phyloP scores from a whole-genome alignment of 225 moss, liverwort and hornwort genomes.

The Lunularia cruciata region DNA sequence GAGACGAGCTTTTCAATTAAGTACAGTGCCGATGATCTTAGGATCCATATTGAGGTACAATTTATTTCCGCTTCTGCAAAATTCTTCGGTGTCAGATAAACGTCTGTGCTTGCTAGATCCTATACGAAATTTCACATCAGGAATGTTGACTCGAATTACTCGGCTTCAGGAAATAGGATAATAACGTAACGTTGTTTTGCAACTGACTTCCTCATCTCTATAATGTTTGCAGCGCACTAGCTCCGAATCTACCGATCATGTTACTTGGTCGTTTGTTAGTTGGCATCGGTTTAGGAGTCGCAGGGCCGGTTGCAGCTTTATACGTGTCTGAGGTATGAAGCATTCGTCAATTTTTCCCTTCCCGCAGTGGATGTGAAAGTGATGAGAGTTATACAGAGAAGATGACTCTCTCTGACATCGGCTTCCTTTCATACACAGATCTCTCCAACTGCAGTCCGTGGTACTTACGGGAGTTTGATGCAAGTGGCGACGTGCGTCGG shows the following conservation, averaged over 20 bases:
- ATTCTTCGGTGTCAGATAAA: background rate
- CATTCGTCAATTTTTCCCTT: background rate
- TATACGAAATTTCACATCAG: background rate
- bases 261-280: constrained; percentile 77
- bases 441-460: constrained; percentile 78
- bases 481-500: constrained; percentile 82
- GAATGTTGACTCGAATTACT: background rate
- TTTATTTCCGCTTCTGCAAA: background rate
- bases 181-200: too few species aligned
- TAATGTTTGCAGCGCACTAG: constrained; percentile 55
- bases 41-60: constrained; percentile 70
- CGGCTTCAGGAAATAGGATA: background rate
- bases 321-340: constrained; percentile 78
- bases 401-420: background rate
- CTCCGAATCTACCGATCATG: constrained; percentile 63
- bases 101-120: background rate
- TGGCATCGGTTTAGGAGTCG: constrained; percentile 74
- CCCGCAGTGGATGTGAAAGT: background rate
- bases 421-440: constrained; percentile 38
- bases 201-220: too few species aligned
- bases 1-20: constrained; percentile 72
- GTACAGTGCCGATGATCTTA: constrained; percentile 70
- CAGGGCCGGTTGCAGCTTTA: constrained; percentile 79
- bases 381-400: background rate
- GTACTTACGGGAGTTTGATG: constrained; percentile 71